Percentiles rank a stretch among this genome's conserved stretches.
Conservation (phyloP, 306 rosid genomes). For the Malus sieversii region DNA sequence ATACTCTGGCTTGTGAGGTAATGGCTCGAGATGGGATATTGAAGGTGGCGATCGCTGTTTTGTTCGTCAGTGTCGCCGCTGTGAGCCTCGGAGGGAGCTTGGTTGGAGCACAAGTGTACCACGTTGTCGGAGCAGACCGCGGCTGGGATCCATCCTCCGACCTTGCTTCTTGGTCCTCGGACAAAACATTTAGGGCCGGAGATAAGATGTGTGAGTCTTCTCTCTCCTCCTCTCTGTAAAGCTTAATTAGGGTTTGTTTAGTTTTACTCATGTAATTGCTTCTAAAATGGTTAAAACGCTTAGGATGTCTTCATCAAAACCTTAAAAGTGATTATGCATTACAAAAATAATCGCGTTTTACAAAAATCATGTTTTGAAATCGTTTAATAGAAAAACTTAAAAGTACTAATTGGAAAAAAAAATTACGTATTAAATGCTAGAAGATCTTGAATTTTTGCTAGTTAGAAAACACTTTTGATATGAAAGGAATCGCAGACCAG, state of each 20-base stretch:
- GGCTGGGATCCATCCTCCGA: constrained; percentile 71
- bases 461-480: no score
- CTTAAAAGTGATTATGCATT: not conserved
- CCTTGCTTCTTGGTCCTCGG: constrained; percentile 58
- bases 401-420: no score
- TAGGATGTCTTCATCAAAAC: not conserved
- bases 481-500: no score
- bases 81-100: constrained; percentile 20
- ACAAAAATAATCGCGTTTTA: no score
- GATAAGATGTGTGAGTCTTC: constrained; percentile 62
- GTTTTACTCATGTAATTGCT: not conserved
- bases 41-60: constrained; percentile 2
- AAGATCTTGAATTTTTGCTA: no score
- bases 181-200: constrained; percentile 53
- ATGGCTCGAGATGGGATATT: constrained; percentile 16
- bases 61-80: not conserved
- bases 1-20: not conserved
- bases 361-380: no score
- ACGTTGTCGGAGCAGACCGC: constrained; percentile 77
- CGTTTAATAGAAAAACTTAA: not conserved
- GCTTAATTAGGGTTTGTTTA: not conserved
- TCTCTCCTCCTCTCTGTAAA: not conserved
- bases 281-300: no score
- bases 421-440: no score
- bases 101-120: constrained; percentile 44